phyloP scores from a whole-genome alignment of 345 rosid genomes.

The Ceriops tagal region DNA sequence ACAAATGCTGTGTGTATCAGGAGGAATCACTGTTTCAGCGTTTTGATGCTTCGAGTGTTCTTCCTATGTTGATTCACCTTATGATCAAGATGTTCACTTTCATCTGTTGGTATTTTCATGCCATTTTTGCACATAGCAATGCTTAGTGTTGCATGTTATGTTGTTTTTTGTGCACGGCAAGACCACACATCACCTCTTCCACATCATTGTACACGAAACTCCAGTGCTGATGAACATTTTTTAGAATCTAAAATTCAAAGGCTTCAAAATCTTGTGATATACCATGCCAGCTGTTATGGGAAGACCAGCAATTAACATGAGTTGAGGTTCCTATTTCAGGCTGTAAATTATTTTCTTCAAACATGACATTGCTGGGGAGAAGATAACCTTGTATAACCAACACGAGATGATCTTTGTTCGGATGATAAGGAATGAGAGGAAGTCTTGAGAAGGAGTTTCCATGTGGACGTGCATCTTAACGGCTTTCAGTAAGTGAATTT shows the following conservation, averaged over 20 bases:
- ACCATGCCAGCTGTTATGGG: background rate
- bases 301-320: background rate
- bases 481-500: constrained; percentile 24
- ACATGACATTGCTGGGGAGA: constrained; percentile 42
- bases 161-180: too few species aligned
- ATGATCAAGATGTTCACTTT: too few species aligned
- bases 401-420: background rate
- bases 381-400: constrained; percentile 21
- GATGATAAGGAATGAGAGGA: constrained; percentile 14
- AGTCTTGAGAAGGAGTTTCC: constrained; percentile 11
- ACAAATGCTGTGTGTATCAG: too few species aligned
- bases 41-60: background rate
- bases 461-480: constrained; percentile 16
- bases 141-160: too few species aligned
- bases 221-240: background rate
- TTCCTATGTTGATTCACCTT: too few species aligned
- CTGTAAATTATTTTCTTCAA: constrained; percentile 29
- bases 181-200: too few species aligned
- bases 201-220: too few species aligned
- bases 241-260: background rate
- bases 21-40: too few species aligned
- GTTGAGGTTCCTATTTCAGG: constrained; percentile 20
- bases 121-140: too few species aligned
- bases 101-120: too few species aligned
- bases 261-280: too few species aligned